Percentiles rank a stretch among this genome's conserved stretches.
phyloP scores from a whole-genome alignment of 306 rosid genomes.

The Luffa acutangula region DNA sequence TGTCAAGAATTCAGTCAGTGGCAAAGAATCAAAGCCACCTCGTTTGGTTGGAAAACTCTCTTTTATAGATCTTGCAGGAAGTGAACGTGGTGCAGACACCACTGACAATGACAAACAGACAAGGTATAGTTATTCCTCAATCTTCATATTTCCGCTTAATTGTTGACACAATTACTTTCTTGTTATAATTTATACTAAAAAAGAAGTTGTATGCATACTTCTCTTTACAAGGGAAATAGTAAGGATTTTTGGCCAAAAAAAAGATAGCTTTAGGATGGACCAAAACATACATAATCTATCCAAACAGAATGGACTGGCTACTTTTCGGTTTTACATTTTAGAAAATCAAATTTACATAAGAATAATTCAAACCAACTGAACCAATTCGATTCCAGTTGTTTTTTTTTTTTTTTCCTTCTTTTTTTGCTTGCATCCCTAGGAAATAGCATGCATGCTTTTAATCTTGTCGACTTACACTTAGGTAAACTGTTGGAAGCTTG shows the following conservation, averaged over 20 bases:
- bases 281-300: not conserved
- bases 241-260: not conserved
- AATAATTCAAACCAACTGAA: not conserved
- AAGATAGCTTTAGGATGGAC: not conserved
- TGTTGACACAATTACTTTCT: not conserved
- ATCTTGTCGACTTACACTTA: not conserved
- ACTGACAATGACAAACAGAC: constrained; percentile 97
- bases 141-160: not conserved
- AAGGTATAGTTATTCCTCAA: constrained; percentile 32
- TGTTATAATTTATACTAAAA: not conserved
- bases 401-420: not conserved
- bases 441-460: not conserved
- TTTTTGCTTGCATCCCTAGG: not conserved
- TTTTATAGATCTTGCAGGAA: constrained; percentile 98
- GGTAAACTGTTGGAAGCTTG: not conserved
- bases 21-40: constrained; percentile 83
- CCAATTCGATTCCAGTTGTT: not conserved
- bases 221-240: not conserved
- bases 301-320: not conserved
- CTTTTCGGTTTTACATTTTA: not conserved
- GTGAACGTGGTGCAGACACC: constrained; percentile 99
- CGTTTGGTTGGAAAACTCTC: constrained; percentile 91
- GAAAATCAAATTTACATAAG: not conserved
- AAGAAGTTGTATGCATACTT: not conserved
- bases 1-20: constrained; percentile 72